Evolutionary conservation across 495 filamentous ascomycete species (phyloP).

Genomic region (Apodospora peruviana): DNA sequence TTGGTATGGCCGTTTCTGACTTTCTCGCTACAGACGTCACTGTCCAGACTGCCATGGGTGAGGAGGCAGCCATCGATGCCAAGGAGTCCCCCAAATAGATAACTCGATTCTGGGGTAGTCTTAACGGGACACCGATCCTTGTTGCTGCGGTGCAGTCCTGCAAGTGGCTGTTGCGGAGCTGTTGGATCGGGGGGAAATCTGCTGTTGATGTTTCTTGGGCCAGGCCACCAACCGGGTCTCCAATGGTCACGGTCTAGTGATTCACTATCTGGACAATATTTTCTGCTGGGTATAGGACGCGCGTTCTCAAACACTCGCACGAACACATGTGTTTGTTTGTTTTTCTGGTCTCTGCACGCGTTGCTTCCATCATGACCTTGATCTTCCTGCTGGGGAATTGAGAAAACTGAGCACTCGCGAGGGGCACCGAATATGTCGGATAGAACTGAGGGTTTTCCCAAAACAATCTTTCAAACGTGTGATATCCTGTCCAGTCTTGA

Average conservation of each 20-base stretch:
- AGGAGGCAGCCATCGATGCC: conserved; percentile 86
- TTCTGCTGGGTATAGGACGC: conserved; percentile 14
- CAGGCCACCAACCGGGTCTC: conserved; percentile 13
- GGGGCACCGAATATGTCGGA: conserved; percentile 20
- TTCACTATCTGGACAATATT: conserved; percentile 17
- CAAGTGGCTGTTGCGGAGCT: conserved; percentile 7
- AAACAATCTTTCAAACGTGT: neutral
- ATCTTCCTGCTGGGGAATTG: conserved; percentile 17
- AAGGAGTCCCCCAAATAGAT: conserved; percentile 69
- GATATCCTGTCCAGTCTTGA: too few species aligned
- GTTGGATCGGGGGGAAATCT: conserved; percentile 15
- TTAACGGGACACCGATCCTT: conserved; percentile 13
- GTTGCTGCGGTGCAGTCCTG: conserved; percentile 10
- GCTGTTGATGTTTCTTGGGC: conserved; percentile 22
- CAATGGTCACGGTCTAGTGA: conserved; percentile 8
- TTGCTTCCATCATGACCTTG: conserved; percentile 12
- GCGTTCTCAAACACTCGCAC: conserved; percentile 16
- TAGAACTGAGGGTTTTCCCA: conserved; percentile 23
- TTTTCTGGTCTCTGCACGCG: conserved; percentile 16
- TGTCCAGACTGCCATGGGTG: conserved; percentile 90
- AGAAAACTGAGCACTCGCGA: conserved; percentile 21
- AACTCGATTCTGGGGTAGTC: conserved; percentile 1
- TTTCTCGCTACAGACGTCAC: conserved; percentile 60
- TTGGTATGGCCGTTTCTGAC: too few species aligned
- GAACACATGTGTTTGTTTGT: conserved; percentile 26